These are phyloP conservation scores for Tolypocladium nubicola DNA, from an alignment of 2,329 filamentous ascomycete species.

Conservation along the genomic window DNA sequence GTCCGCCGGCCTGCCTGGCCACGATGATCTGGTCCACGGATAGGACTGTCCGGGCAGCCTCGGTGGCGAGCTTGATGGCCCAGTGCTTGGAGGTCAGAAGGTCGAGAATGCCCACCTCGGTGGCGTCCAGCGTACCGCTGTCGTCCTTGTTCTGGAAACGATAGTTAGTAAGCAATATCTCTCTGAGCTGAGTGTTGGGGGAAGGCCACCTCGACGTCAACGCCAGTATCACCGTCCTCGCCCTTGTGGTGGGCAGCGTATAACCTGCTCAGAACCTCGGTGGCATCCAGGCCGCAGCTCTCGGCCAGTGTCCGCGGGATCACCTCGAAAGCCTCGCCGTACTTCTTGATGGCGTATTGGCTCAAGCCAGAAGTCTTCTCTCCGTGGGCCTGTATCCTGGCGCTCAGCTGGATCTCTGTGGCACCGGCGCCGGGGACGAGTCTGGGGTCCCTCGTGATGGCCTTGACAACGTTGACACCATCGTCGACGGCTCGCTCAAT, in stretches of 20 bases:
- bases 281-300: conserved; percentile 90
- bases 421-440: conserved; percentile 91
- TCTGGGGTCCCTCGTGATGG: conserved; percentile 85
- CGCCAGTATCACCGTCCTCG: conserved; percentile 80
- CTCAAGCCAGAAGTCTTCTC: conserved; percentile 88
- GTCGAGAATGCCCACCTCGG: conserved; percentile 83
- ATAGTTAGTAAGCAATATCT: conserved; percentile 9
- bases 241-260: conserved; percentile 90
- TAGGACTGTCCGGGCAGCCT: conserved; percentile 85
- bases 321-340: conserved; percentile 93
- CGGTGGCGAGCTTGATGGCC: conserved; percentile 95
- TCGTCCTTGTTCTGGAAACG: conserved; percentile 56
- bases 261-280: conserved; percentile 84
- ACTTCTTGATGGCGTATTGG: conserved; percentile 97
- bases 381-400: conserved; percentile 80
- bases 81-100: conserved; percentile 86
- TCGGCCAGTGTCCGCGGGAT: conserved; percentile 90
- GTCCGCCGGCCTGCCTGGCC: conserved; percentile 89
- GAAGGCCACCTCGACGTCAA: conserved; percentile 71
- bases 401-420: conserved; percentile 86
- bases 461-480: conserved; percentile 97
- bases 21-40: conserved; percentile 99
- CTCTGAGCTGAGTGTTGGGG: not conserved
- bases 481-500: conserved; percentile 95
- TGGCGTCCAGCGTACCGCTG: conserved; percentile 74